Percentiles rank a stretch among this genome's conserved stretches.
Conservation (phyloP, 2,329 filamentous ascomycete genomes). For the Talaromyces albobiverticillius region DNA sequence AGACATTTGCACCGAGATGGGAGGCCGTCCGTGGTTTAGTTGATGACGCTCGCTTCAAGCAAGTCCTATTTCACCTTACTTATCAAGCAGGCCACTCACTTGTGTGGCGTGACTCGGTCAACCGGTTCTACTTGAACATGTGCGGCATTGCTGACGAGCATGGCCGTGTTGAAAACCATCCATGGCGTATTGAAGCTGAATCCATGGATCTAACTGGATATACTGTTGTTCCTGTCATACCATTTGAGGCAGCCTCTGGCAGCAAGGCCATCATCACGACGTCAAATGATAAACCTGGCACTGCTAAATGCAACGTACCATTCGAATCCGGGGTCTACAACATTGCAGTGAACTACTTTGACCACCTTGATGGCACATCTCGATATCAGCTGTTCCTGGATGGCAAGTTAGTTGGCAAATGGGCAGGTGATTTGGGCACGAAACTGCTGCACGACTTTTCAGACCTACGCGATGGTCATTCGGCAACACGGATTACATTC, state of each 20-base stretch:
- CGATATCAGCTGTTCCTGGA: slow-evolving; percentile 57
- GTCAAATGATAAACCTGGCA: slow-evolving; percentile 52
- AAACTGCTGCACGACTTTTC: slow-evolving; percentile 58
- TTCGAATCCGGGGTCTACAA: slow-evolving; percentile 58
- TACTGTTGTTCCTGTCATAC: slow-evolving; percentile 50
- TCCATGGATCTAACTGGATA: slow-evolving; percentile 62
- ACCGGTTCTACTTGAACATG: slow-evolving; percentile 60
- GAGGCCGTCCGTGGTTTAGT: slow-evolving; percentile 53
- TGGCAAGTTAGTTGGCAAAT: slow-evolving; percentile 52
- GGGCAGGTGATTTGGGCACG: slow-evolving; percentile 61
- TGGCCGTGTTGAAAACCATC: slow-evolving; percentile 59
- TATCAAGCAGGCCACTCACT: slow-evolving; percentile 69
- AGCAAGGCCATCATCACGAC: slow-evolving; percentile 55
- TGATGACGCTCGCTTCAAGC: slow-evolving; percentile 58
- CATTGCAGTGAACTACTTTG: slow-evolving; percentile 65
- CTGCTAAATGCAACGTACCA: slow-evolving; percentile 45
- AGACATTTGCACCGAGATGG: slow-evolving; percentile 57
- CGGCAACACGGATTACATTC: slow-evolving; percentile 63
- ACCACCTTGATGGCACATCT: slow-evolving; percentile 58
- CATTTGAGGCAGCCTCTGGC: slow-evolving; percentile 60
- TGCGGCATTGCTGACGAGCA: slow-evolving; percentile 59
- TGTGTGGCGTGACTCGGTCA: slow-evolving; percentile 68
- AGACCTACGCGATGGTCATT: slow-evolving; percentile 62
- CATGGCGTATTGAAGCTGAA: slow-evolving; percentile 68
- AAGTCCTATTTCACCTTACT: slow-evolving; percentile 57